These are phyloP conservation scores for Hymenotorrendiella dingleyae DNA, from an alignment of 2,329 filamentous ascomycete species.

Conservation along the genomic window DNA sequence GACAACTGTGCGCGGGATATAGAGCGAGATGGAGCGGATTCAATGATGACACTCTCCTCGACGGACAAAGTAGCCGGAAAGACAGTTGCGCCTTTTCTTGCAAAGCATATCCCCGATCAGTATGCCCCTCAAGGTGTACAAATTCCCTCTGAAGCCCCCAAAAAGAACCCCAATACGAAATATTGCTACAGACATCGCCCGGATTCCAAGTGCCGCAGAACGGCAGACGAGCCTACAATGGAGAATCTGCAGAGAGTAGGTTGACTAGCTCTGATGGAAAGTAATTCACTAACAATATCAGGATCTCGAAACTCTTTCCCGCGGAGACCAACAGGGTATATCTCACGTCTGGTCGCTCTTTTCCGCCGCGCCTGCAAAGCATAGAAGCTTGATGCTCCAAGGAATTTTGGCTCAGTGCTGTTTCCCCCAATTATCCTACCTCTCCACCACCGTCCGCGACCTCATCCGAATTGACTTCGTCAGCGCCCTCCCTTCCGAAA, in stretches of 20 bases:
- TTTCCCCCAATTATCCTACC: conserved; percentile 91
- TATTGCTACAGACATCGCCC: conserved; percentile 95
- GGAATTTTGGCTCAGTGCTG: conserved; percentile 95
- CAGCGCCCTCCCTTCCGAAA: conserved; percentile 77
- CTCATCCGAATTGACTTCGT: conserved; percentile 98
- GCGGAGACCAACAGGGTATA: conserved; percentile 88
- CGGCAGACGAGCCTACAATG: conserved; percentile 95
- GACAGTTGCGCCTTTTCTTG: conserved; percentile 62
- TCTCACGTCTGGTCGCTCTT: conserved; percentile 97
- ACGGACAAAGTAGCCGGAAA: conserved; percentile 26
- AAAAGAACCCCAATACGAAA: conserved; percentile 67
- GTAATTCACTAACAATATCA: conserved; percentile 31
- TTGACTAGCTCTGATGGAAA: conserved; percentile 14
- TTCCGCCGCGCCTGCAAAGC: conserved; percentile 88
- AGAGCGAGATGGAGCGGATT: conserved; percentile 16
- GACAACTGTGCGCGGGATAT: conserved; percentile 21
- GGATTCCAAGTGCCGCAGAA: conserved; percentile 86
- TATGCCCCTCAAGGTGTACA: conserved; percentile 80
- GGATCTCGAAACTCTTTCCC: conserved; percentile 76
- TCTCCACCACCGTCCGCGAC: conserved; percentile 85
- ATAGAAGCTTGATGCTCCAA: conserved; percentile 92
- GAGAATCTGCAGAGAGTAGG: conserved; percentile 81
- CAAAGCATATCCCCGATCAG: conserved; percentile 81
- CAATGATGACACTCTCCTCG: conserved; percentile 24
- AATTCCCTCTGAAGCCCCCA: conserved; percentile 35